Base-by-base conservation (phyloP, 495 filamentous ascomycete species). In the Aspergillus cristatus region DNA sequence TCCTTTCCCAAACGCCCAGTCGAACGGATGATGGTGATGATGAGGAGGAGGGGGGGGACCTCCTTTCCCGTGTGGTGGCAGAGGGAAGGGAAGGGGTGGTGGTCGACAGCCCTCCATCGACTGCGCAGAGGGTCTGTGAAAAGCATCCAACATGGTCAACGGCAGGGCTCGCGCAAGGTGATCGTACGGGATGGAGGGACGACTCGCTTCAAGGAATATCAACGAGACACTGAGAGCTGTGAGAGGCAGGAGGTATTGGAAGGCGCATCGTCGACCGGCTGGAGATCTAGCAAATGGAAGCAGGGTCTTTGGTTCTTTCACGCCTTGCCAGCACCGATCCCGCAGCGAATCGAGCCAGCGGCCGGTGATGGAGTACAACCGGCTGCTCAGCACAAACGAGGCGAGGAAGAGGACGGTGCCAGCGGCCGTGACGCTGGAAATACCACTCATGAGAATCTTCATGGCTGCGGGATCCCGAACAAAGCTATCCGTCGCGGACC, bases 361-460 rank as follows among this genome's bases (percentile, higher is more conserved):
- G 8, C 55, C 57, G 10, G 48, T 56, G 25, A 57, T 14, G 26
- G 51, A 46, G 33, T 66, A 61, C 14, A 66, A 34, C 10, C 51
- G 31, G 3, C 58, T 45, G 35, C 51, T 51, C 18, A 52, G 26
- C 20, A 62, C 25, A 52, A 53, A 63, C 1, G 62, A 45, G 5
- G 56, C 32, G 1, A 57, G 34, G n/a, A 43, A 38, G 10, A 76
- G 34, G 11, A 58, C 42, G 0, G 51, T 60, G 7, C 45, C 44
- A 1, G 62, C 60, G 2, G 59, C 50, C 10, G 51, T 50, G 5
- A 67, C 54, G 15, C 55, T 64, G 7, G 49, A 52, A 22, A 65
- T 54, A 6, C 63, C 63, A 22, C 53, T 65, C 35, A 67, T 46
- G n/a, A 67, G 42, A 37, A 67, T 57, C 33, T 64, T 64, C 54